These are phyloP conservation scores for Diaporthe batatas DNA, from an alignment of 2,329 filamentous ascomycete genomes.

Conservation along the genomic window DNA sequence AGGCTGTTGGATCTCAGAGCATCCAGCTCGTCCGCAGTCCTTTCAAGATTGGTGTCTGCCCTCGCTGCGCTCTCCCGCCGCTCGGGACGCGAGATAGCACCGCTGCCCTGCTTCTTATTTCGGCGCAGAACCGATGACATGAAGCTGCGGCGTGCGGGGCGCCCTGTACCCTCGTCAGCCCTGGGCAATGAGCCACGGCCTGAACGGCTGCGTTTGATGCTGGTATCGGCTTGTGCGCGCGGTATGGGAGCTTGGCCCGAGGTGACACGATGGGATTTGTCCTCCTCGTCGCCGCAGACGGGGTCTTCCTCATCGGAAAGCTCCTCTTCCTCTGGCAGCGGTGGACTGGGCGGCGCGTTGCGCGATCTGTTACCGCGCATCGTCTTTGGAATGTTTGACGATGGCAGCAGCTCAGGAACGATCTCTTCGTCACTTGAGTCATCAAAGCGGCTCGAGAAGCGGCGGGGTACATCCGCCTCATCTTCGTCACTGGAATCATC, in stretches of 20 bases:
- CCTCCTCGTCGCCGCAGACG: constrained; percentile 60
- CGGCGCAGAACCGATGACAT: constrained; percentile 74
- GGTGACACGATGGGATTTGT: constrained; percentile 16
- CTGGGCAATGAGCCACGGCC: constrained; percentile 52
- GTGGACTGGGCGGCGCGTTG: constrained; percentile 44
- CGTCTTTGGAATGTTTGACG: constrained; percentile 46
- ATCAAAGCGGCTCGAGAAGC: constrained; percentile 65
- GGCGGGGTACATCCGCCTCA: constrained; percentile 48
- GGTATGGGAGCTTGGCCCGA: constrained; percentile 13
- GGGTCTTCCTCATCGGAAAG: constrained; percentile 66
- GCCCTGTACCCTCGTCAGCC: constrained; percentile 43
- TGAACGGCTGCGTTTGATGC: constrained; percentile 57
- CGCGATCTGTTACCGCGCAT: constrained; percentile 37
- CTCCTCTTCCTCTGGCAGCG: constrained; percentile 60
- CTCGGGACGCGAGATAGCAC: constrained; percentile 66
- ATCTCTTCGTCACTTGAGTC: constrained; percentile 74
- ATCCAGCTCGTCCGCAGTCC: constrained; percentile 66
- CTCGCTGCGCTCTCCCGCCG: constrained; percentile 70
- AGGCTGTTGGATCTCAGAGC: constrained; percentile 55
- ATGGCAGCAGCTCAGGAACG: constrained; percentile 48
- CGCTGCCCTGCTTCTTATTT: constrained; percentile 65
- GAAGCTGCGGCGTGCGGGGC: constrained; percentile 57
- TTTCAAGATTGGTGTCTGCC: constrained; percentile 73
- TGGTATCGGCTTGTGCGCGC: constrained; percentile 43
- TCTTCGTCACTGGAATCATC: constrained; percentile 50